Evolutionary conservation across 148 eudicot species (phyloP).

Genomic region (Dianthus caryophyllus): DNA sequence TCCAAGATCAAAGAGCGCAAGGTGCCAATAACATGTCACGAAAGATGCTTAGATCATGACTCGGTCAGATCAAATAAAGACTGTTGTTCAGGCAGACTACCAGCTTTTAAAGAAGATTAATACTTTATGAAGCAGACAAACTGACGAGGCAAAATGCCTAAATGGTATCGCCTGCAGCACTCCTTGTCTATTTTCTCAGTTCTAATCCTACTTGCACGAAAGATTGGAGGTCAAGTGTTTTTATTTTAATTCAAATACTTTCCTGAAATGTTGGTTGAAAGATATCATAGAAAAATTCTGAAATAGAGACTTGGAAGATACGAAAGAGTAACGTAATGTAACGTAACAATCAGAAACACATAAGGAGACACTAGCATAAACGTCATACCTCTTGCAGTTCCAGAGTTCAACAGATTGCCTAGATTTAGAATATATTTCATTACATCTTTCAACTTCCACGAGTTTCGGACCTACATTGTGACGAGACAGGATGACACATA

Average conservation of each 20-base stretch:
- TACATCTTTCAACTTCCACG: slow-evolving; percentile 72
- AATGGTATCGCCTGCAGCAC: not conserved
- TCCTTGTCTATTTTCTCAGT: not conserved
- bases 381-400: slow-evolving; percentile 85
- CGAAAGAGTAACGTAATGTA: not conserved
- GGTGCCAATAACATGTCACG: not conserved
- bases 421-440: slow-evolving; percentile 72
- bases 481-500: slow-evolving; percentile 18
- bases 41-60: not conserved
- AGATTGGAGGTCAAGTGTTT: too few species aligned
- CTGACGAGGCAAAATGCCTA: not conserved
- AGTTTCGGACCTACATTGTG: slow-evolving; percentile 59
- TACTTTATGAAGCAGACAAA: not conserved
- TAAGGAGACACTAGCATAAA: slow-evolving; percentile 3
- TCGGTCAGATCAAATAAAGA: not conserved
- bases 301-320: not conserved
- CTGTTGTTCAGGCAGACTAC: not conserved
- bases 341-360: not conserved
- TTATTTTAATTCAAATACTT: too few species aligned
- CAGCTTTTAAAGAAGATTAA: not conserved
- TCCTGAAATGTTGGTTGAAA: too few species aligned
- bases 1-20: not conserved
- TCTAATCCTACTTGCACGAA: not conserved
- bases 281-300: too few species aligned
- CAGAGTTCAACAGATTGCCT: slow-evolving; percentile 81